Evolutionary conservation across 2,329 filamentous ascomycete genomes (phyloP).

Genomic region (Nigrospora sphaerica): DNA sequence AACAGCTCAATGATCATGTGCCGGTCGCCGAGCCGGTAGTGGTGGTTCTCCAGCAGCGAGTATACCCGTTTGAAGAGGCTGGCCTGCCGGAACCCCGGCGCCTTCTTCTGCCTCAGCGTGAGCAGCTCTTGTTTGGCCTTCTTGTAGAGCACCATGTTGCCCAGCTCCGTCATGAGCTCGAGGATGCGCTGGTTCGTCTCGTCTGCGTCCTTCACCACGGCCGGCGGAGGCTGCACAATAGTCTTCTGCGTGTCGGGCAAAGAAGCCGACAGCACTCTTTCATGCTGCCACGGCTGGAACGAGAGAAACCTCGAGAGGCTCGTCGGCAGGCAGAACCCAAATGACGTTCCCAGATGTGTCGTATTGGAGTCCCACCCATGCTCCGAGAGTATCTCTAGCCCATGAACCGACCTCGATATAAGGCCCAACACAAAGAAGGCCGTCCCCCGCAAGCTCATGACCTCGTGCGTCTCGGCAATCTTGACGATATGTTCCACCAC

Average conservation of each 20-base stretch:
- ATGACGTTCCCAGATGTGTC: conserved; percentile 70
- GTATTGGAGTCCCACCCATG: conserved; percentile 90
- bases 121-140: conserved; percentile 76
- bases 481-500: conserved; percentile 81
- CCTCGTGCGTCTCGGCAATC: conserved; percentile 81
- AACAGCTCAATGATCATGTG: conserved; percentile 92
- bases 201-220: conserved; percentile 54
- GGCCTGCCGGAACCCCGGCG: conserved; percentile 66
- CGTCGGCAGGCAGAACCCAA: conserved; percentile 81
- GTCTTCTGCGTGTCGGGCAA: conserved; percentile 48
- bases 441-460: conserved; percentile 89
- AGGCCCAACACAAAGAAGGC: conserved; percentile 94
- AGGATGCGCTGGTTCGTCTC: conserved; percentile 68
- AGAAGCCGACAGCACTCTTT: conserved; percentile 37
- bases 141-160: conserved; percentile 89
- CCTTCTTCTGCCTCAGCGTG: conserved; percentile 67
- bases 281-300: conserved; percentile 52
- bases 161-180: conserved; percentile 78
- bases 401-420: conserved; percentile 86
- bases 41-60: conserved; percentile 77
- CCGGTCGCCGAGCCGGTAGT: conserved; percentile 79
- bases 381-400: conserved; percentile 83
- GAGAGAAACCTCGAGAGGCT: conserved; percentile 74
- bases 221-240: conserved; percentile 36
- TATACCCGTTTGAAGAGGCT: conserved; percentile 80